These are phyloP conservation scores for Linanthus parryae DNA, from an alignment of 148 eudicot genomes.

Conservation along the genomic window DNA sequence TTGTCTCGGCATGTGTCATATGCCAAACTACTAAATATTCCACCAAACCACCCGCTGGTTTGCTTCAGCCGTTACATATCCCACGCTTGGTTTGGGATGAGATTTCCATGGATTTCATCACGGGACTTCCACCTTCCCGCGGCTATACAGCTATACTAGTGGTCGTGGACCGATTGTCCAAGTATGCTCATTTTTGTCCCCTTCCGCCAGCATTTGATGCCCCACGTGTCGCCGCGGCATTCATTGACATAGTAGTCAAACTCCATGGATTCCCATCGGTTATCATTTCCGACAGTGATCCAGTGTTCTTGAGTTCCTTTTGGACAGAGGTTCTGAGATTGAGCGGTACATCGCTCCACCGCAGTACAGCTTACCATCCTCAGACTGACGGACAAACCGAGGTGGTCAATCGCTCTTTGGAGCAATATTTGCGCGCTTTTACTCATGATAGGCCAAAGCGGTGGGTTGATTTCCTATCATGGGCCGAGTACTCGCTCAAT, in stretches of 20 bases:
- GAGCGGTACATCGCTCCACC: background rate
- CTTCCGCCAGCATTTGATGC: background rate
- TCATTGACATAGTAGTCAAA: too few species aligned
- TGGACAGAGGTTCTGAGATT: background rate
- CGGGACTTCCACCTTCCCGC: background rate
- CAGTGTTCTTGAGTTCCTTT: background rate
- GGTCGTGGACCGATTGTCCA: background rate
- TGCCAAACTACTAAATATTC: background rate
- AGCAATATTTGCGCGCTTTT: background rate
- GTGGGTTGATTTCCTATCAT: background rate
- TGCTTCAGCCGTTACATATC: background rate
- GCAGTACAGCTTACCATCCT: background rate
- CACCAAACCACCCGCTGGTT: background rate
- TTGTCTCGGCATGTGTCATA: background rate
- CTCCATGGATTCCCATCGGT: background rate
- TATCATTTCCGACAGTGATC: background rate
- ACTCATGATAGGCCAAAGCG: background rate
- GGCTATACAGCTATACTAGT: background rate
- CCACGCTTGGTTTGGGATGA: background rate
- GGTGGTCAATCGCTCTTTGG: background rate
- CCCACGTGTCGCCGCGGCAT: background rate
- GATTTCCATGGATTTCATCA: background rate
- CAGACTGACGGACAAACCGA: background rate
- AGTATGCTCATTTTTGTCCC: background rate
- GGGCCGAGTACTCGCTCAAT: constrained; percentile 1